Conservation (phyloP, 495 filamentous ascomycete species). For the Chaetomium fimeti region DNA sequence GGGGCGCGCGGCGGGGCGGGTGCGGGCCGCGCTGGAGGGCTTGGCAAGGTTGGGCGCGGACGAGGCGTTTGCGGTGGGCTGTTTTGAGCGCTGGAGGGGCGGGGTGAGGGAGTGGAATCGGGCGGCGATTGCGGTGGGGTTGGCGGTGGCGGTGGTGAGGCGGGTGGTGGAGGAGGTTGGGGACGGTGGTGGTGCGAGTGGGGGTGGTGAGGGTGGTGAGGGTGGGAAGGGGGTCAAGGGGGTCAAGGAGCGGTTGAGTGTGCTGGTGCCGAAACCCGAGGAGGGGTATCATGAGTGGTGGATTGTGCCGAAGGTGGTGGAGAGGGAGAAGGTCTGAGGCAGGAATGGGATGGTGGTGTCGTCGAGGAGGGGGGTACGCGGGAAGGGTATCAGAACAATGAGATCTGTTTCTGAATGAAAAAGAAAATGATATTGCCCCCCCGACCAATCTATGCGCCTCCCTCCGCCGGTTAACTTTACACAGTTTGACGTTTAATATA, state of each 20-base stretch:
- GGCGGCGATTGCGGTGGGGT: slow-evolving; percentile 64
- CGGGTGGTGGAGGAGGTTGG: slow-evolving; percentile 34
- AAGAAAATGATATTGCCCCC: neutral
- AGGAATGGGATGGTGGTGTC: neutral
- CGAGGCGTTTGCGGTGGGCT: slow-evolving; percentile 48
- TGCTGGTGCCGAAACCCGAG: slow-evolving; percentile 55
- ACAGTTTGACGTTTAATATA: neutral
- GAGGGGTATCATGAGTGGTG: slow-evolving; percentile 73
- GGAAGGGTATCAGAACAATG: neutral
- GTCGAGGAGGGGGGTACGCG: neutral
- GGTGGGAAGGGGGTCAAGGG: no score
- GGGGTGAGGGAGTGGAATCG: slow-evolving; percentile 59
- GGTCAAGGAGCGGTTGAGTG: slow-evolving; percentile 41
- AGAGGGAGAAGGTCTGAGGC: neutral
- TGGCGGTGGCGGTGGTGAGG: slow-evolving; percentile 59
- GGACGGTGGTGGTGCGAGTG: slow-evolving; percentile 24
- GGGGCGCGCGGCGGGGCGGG: slow-evolving; percentile 56
- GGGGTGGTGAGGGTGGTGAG: slow-evolving; percentile 29
- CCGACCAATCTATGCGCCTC: neutral
- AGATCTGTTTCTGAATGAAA: neutral
- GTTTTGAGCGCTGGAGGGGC: slow-evolving; percentile 58
- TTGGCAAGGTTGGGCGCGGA: slow-evolving; percentile 49
- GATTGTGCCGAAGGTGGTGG: slow-evolving; percentile 65
- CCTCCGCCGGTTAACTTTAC: neutral
- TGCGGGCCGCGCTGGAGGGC: slow-evolving; percentile 64